Conservation (phyloP, 2,329 filamentous ascomycete species). For the Talaromyces sp. region DNA sequence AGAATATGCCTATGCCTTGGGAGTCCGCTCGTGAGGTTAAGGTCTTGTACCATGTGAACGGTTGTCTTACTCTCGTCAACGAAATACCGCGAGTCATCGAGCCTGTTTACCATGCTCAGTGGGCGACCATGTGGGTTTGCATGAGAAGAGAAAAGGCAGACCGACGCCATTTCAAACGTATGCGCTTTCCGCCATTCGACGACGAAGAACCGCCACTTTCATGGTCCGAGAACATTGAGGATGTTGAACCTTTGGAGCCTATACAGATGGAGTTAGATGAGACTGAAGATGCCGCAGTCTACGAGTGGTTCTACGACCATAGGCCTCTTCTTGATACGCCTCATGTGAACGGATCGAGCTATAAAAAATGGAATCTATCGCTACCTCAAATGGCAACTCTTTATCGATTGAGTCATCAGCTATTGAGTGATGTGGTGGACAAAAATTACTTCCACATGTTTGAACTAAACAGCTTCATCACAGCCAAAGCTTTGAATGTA, state of each 20-base stretch:
- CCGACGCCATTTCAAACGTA: slow-evolving; percentile 91
- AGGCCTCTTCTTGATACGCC: slow-evolving; percentile 83
- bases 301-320: slow-evolving; percentile 98
- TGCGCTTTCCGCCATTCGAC: slow-evolving; percentile 98
- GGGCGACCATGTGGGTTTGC: slow-evolving; percentile 98
- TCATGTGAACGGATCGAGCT: slow-evolving; percentile 94
- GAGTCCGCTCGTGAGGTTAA: slow-evolving; percentile 95
- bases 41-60: slow-evolving; percentile 97
- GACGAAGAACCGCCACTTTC: slow-evolving; percentile 96
- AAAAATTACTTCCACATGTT: slow-evolving; percentile 99
- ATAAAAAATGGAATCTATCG: slow-evolving; percentile 90
- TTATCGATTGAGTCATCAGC: slow-evolving; percentile 83
- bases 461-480: slow-evolving; percentile 89
- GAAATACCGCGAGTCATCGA: slow-evolving; percentile 96
- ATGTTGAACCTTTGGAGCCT: slow-evolving; percentile 93
- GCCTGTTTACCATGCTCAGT: slow-evolving; percentile 95
- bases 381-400: slow-evolving; percentile 94
- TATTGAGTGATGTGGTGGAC: slow-evolving; percentile 88
- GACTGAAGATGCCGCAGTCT: slow-evolving; percentile 83
- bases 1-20: slow-evolving; percentile 99
- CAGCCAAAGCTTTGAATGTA: slow-evolving; percentile 94
- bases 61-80: slow-evolving; percentile 93
- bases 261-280: slow-evolving; percentile 99
- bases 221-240: slow-evolving; percentile 98
- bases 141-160: slow-evolving; percentile 99